phyloP scores from a whole-genome alignment of 2,329 filamentous ascomycete species.

The Dothistroma septosporum region DNA sequence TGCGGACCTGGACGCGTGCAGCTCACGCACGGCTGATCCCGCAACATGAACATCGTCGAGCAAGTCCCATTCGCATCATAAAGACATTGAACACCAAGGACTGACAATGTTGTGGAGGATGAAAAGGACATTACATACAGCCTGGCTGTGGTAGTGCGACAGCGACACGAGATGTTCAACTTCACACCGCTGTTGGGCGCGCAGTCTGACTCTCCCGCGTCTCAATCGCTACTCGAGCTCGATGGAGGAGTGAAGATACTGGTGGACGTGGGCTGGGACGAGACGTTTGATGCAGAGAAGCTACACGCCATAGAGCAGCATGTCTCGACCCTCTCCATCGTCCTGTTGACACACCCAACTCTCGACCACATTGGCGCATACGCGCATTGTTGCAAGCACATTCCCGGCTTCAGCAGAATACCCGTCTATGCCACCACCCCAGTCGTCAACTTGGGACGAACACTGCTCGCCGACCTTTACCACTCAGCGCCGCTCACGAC shows the following conservation, averaged over 20 bases:
- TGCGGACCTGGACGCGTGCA: too few relatives aligned
- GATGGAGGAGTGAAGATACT: slow-evolving; percentile 95
- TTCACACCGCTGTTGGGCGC: slow-evolving; percentile 91
- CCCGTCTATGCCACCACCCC: slow-evolving; percentile 92
- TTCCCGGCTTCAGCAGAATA: slow-evolving; percentile 85
- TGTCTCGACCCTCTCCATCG: slow-evolving; percentile 83
- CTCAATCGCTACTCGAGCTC: slow-evolving; percentile 92
- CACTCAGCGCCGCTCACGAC: slow-evolving; percentile 82
- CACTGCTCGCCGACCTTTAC: slow-evolving; percentile 87
- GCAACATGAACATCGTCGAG: too few relatives aligned
- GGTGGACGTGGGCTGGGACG: slow-evolving; percentile 94
- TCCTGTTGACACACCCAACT: slow-evolving; percentile 92
- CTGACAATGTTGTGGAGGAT: not conserved
- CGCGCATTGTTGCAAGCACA: slow-evolving; percentile 94
- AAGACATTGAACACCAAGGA: not conserved
- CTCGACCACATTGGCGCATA: slow-evolving; percentile 87
- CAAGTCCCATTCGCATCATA: too few relatives aligned
- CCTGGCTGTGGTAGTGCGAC: not conserved
- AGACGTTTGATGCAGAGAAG: slow-evolving; percentile 76
- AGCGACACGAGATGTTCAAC: slow-evolving; percentile 72
- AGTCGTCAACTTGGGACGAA: slow-evolving; percentile 87
- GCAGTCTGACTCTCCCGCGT: slow-evolving; percentile 78
- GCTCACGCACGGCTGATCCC: too few relatives aligned
- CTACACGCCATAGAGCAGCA: slow-evolving; percentile 88
- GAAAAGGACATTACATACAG: not conserved